Base-by-base conservation (phyloP, 164 flowering plant species). In the Liriodendron chinense region DNA sequence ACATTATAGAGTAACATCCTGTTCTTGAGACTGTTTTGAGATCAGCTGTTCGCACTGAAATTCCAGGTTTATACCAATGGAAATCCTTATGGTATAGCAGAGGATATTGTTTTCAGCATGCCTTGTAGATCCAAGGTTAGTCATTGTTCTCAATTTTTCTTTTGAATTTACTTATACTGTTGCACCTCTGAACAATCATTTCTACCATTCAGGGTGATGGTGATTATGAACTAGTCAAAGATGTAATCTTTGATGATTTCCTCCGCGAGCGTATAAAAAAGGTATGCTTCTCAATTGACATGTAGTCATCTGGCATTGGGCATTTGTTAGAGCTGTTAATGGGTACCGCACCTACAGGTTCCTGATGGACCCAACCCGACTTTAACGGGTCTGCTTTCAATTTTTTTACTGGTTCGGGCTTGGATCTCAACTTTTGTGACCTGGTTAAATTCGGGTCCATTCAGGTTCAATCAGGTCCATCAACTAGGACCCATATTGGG, bases 41-140 rank as follows among this genome's bases (percentile, higher is more conserved):
- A 8, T 34, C 56, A 4, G 9, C n/a, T 47, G 4, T 49, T 49
- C 50, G 43, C 16, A 23, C 61, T 67, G 72, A n/a, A 34, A 68
- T 77, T 83, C 65, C 71, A 96, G 99, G 99, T 96, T 66, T 91
- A 91, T 80, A 92, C 97, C 1, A 85, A 70, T 80, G 99, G 97
- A 63, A 96, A 96, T 83, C 95, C 99, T 49, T 96, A 96, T 78
- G 99, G 99, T 18, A 91, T 94, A 71, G 96, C 93, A 63, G 96
- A 94, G 77, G 98, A 81, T 79, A 84, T 96, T 76, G 94, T 96
- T 74, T 96, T 96, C 87, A 96, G 99, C 81, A 92, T 96, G 99
- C 99, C 99, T 47, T 96, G 99, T 86, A 87, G 98, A 88, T 96
- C 99, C 79, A 86, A 91, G 67, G 99, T 92, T 75, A 80, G 84